Percentiles rank a stretch among this genome's conserved stretches.
Evolutionary conservation across 257 asterid species (phyloP).

Genomic region (Jacaranda mimosifolia): DNA sequence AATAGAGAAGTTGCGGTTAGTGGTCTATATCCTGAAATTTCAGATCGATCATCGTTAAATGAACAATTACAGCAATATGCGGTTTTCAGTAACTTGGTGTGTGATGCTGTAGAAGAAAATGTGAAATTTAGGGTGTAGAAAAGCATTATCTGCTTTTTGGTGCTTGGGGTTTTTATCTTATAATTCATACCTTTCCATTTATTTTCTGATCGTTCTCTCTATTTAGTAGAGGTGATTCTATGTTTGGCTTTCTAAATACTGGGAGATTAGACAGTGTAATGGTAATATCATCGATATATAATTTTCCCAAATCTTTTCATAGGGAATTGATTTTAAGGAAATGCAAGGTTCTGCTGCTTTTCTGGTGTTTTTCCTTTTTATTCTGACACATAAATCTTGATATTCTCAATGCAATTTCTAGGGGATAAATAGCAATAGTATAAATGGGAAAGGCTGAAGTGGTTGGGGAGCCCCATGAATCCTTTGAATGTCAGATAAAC

Average conservation of each 20-base stretch:
- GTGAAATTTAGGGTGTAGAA: conserved; percentile 10
- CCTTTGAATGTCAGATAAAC: not conserved
- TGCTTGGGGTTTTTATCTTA: conserved; percentile 4
- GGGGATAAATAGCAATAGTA: not conserved
- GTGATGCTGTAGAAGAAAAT: not conserved
- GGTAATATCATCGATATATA: conserved; percentile 1
- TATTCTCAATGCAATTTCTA: conserved; percentile 1
- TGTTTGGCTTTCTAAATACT: conserved; percentile 17
- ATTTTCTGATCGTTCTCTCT: too few relatives aligned
- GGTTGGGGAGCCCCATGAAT: conserved; percentile 21
- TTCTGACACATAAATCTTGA: not conserved
- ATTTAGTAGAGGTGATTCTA: not conserved
- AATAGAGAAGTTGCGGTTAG: not conserved
- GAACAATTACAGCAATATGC: conserved; percentile 1
- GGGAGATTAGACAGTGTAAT: conserved; percentile 12
- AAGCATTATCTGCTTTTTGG: not conserved
- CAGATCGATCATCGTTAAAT: not conserved
- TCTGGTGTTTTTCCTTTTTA: conserved; percentile 22
- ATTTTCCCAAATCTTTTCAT: not conserved
- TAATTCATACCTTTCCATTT: not conserved
- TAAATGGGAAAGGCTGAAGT: conserved; percentile 12
- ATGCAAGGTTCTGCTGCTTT: conserved; percentile 20
- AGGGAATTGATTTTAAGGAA: not conserved
- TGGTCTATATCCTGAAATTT: not conserved
- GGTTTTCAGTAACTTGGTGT: conserved; percentile 3